Evolutionary conservation across 768 basidiomycete species (phyloP), one percentile per base, ranked within the genome.

Genomic region (Strobilomyces echinocephalus): DNA sequence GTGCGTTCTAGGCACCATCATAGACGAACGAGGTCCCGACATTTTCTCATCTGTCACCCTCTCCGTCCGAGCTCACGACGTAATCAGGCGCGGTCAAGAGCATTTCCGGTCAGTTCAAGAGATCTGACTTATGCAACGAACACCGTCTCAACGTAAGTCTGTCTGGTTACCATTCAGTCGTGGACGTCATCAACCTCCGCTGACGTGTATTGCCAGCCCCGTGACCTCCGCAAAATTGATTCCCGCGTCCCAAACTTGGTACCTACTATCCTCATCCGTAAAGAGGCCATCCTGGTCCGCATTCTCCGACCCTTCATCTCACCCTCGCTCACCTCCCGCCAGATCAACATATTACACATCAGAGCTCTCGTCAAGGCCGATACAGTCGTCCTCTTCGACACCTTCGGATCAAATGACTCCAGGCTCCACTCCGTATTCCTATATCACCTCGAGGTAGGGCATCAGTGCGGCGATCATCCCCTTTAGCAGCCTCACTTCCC

Each of bases 201-300:
- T 69, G 61, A 68, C 60, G 53, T 56, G 54, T 52, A 60, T 61
- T 15, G 60, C 20, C 61, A 94, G 90, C 88, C 93, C 61, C 88
- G 95, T 78, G 95, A 98, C 75, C 77, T 98, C 21, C 87, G 95
- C 50, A 97, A 97, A 76, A 90, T 98, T 60, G 95, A 98, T 73
- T 94, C 91, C 5, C 79, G 92, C 60, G 81, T 94, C 60, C 93
- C 95, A 34, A 97, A 95, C 70, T 83, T 95, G 52, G 88, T 98
- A 16, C 94, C 95, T 38, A 94, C 94, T 39, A 95, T 98, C 63
- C 81, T 98, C 52, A 82, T 88, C 49, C 80, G 95, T 59, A 87
- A 85, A 63, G 86, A 91, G 71, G 91, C 89, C 44, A 84, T 97
- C 59, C 76, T 98, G 56, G 91, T 91, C 67, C 9, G 53, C 83